Conservation (phyloP, 495 filamentous ascomycete genomes). For the Aspergillus nidulans region DNA sequence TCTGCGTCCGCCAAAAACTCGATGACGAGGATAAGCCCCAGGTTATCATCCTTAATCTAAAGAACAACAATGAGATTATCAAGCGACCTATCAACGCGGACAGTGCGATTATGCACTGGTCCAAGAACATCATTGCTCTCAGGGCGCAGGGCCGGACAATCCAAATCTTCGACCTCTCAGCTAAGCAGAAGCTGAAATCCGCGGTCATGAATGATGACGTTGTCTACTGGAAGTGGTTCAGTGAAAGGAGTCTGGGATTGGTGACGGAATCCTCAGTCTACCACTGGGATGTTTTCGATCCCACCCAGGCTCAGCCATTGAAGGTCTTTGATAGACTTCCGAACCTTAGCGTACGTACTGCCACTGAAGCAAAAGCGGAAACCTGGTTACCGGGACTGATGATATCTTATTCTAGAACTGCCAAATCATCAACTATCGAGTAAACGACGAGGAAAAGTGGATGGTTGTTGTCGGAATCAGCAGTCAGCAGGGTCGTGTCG, state of each 20-base stretch:
- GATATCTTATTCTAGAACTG: slow-evolving; percentile 54
- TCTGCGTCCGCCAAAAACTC: slow-evolving; percentile 92
- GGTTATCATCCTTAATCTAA: slow-evolving; percentile 94
- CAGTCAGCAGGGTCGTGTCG: slow-evolving; percentile 85
- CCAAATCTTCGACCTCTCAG: slow-evolving; percentile 92
- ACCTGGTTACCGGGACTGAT: slow-evolving; percentile 14
- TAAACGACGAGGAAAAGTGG: slow-evolving; percentile 94
- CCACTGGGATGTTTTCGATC: slow-evolving; percentile 95
- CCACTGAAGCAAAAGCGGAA: not conserved
- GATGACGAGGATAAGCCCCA: slow-evolving; percentile 76
- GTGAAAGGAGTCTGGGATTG: slow-evolving; percentile 76
- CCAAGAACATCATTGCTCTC: slow-evolving; percentile 89
- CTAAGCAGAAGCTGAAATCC: slow-evolving; percentile 91
- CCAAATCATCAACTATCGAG: slow-evolving; percentile 99
- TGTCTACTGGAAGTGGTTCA: slow-evolving; percentile 99
- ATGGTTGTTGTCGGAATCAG: slow-evolving; percentile 97
- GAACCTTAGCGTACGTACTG: slow-evolving; percentile 70
- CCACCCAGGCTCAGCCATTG: slow-evolving; percentile 67
- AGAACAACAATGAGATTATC: slow-evolving; percentile 89
- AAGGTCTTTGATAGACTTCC: slow-evolving; percentile 91
- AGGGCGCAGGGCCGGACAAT: slow-evolving; percentile 88
- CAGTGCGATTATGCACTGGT: slow-evolving; percentile 99
- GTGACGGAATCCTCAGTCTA: slow-evolving; percentile 87
- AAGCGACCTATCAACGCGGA: slow-evolving; percentile 96
- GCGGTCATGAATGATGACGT: slow-evolving; percentile 95